phyloP scores from a whole-genome alignment of 495 filamentous ascomycete genomes.

The Opeltia flavorubescens region DNA sequence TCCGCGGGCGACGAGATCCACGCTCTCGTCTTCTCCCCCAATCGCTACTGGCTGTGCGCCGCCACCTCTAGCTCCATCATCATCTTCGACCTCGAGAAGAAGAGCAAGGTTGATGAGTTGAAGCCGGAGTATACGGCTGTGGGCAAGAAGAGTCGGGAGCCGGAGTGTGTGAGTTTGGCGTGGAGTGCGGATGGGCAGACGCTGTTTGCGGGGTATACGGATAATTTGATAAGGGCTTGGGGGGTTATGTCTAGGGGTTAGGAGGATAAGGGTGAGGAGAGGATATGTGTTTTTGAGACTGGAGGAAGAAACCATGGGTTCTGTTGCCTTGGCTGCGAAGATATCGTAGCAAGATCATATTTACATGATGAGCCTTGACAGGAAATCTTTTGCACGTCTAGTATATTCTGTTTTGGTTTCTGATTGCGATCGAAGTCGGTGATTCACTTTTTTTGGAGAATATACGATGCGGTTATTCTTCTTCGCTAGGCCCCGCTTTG shows the following conservation, averaged over 20 bases:
- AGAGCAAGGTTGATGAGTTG: slow-evolving; percentile 99
- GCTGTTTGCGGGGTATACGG: slow-evolving; percentile 98
- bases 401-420: too few relatives aligned
- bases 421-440: too few relatives aligned
- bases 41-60: slow-evolving; percentile 99
- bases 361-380: neutral
- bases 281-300: neutral
- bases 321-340: too few relatives aligned
- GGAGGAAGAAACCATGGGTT: neutral
- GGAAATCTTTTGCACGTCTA: too few relatives aligned
- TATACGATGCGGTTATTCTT: too few relatives aligned
- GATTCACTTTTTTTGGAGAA: too few relatives aligned
- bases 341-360: neutral
- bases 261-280: too few relatives aligned
- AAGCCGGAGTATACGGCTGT: slow-evolving; percentile 95
- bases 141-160: slow-evolving; percentile 98
- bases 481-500: too few relatives aligned
- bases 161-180: slow-evolving; percentile 92
- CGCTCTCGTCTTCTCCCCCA: slow-evolving; percentile 99
- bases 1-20: slow-evolving; percentile 99
- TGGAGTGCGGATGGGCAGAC: slow-evolving; percentile 98
- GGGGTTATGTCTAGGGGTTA: slow-evolving; percentile 58
- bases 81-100: slow-evolving; percentile 99
- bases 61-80: slow-evolving; percentile 94
- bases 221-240: slow-evolving; percentile 99